phyloP scores from a whole-genome alignment of 345 rosid species.

The Bruguiera sexangula region DNA sequence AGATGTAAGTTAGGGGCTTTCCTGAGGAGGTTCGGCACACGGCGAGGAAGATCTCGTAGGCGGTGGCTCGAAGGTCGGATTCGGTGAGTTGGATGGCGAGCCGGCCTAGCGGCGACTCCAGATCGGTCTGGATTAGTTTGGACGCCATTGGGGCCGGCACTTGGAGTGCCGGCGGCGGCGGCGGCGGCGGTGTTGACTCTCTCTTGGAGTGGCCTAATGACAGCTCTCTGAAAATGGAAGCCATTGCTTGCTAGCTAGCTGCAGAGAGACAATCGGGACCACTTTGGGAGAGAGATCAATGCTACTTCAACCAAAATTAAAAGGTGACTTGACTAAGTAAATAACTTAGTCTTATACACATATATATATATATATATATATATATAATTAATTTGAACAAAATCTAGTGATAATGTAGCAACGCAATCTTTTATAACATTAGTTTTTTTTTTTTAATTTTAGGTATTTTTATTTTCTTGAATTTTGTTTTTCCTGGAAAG shows the following conservation, averaged over 20 bases:
- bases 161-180: conserved; percentile 19
- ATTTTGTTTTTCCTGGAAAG: too few species aligned
- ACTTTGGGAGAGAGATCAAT: too few species aligned
- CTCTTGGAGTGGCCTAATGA: conserved; percentile 85
- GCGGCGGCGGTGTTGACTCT: conserved; percentile 50
- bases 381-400: too few species aligned
- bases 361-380: too few species aligned
- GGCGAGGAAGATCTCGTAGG: conserved; percentile 93
- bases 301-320: neutral
- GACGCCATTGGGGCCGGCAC: conserved; percentile 18
- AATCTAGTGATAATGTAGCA: too few species aligned
- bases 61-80: conserved; percentile 74
- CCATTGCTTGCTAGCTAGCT: conserved; percentile 37
- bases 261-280: neutral
- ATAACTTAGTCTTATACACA: too few species aligned
- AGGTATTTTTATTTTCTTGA: too few species aligned
- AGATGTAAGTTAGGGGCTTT: conserved; percentile 56
- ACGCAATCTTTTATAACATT: too few species aligned
- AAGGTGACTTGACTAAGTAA: too few species aligned
- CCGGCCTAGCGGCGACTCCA: conserved; percentile 75
- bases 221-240: conserved; percentile 92
- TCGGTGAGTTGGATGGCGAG: conserved; percentile 66
- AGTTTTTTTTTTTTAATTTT: too few species aligned
- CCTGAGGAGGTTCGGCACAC: conserved; percentile 78
- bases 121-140: conserved; percentile 38